Evolutionary conservation across 202 grass and related monocot species (phyloP).

Genomic region (Elaeis oleifera): DNA sequence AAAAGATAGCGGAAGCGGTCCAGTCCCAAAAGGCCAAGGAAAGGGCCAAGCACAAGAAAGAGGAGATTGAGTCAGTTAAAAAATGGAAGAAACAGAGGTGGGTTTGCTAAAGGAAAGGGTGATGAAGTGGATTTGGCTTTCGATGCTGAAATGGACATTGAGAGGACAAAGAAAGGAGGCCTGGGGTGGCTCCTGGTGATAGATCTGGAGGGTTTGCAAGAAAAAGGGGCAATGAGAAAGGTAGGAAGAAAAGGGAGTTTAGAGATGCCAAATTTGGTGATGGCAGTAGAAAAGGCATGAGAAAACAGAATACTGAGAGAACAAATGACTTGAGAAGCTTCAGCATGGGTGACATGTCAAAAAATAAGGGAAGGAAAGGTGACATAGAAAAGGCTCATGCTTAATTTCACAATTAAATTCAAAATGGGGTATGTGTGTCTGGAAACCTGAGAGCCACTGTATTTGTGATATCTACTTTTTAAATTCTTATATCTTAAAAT

Average conservation of each 20-base stretch:
- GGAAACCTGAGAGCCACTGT: no score
- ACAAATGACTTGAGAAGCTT: constrained; percentile 72
- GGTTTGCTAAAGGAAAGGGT: constrained; percentile 48
- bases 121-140: constrained; percentile 43
- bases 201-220: constrained; percentile 58
- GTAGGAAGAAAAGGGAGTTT: constrained; percentile 42
- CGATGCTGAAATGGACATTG: constrained; percentile 50
- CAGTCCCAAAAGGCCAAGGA: constrained; percentile 70
- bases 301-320: constrained; percentile 81
- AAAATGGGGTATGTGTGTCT: no score
- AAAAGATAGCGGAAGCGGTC: constrained; percentile 68
- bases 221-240: constrained; percentile 22
- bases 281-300: constrained; percentile 72
- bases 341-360: constrained; percentile 24
- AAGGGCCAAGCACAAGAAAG: constrained; percentile 78
- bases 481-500: no score
- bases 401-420: no score
- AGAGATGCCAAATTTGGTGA: constrained; percentile 76
- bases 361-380: constrained; percentile 41
- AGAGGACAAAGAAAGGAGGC: constrained; percentile 46
- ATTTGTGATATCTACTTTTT: no score
- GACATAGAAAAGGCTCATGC: not conserved
- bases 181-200: constrained; percentile 54
- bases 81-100: constrained; percentile 95
- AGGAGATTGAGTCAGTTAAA: constrained; percentile 79